Evolutionary conservation across 148 eudicot genomes (phyloP), one percentile per base, ranked within the genome.

Genomic region (Rhododendron henanense): DNA sequence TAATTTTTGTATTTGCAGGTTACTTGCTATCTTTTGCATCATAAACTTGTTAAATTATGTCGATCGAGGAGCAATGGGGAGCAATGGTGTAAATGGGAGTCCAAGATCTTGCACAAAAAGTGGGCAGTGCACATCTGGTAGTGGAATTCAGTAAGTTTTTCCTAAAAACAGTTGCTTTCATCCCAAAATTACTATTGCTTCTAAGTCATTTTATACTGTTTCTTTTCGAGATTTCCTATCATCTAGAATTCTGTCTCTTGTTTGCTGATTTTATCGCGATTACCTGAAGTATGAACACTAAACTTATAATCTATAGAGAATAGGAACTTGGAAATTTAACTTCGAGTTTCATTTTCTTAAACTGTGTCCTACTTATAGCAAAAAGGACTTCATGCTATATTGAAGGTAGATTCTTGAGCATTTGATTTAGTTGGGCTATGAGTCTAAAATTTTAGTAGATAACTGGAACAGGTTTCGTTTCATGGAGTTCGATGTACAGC

Each of bases 21-120:
- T 97, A 84, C 93, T 97, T 55, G 85, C 83, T 28, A 86, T 97
- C 35, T 97, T 95, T 83, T 97, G 99, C 85, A 90, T 94, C 84
- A 93, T 97, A 80, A 97, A 95, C 88, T 87, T 97, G 90, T 87
- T 97, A 75, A 97, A 95, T 90, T 97, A 97, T 86, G 78, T 95
- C 83, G 99, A 97, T 88, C 99, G 99, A 45, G 99, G 99, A 73
- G 92, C 95, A 21, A 97, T 97, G 81, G 99, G 95, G 79, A 97
- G 99, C 88, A 97, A 97, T 88, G 99, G 99, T 84, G 98, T 97
- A 59, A 97, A 97, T 87, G 99, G 99, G 78, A 91, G 88, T 87
- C 93, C 89, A 18, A 39, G 59, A 81, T 88, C 89, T 84, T 96
- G 99, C 83, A 84, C 90, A 9, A 79, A 87, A 78, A 82, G 83